These are phyloP conservation scores for Pascua guehoae DNA, from an alignment of 1,284 basidiomycete species.

Conservation along the genomic window DNA sequence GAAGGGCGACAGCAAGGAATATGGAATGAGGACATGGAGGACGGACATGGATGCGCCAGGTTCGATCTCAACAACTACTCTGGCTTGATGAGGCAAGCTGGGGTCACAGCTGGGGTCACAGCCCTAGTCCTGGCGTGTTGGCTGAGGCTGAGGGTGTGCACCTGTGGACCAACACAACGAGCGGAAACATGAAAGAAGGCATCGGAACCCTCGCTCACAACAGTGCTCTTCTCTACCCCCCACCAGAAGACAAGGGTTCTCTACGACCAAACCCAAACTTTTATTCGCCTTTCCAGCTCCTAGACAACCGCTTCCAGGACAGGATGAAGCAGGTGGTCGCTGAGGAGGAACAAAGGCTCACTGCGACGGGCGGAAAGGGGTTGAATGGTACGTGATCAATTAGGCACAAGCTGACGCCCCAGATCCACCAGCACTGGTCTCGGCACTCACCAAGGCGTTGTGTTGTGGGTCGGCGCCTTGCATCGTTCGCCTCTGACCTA, in stretches of 20 bases:
- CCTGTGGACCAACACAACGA: no score
- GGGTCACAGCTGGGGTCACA: no score
- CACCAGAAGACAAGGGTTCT: slow-evolving; percentile 48
- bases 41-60: no score
- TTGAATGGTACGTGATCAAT: slow-evolving; percentile 30
- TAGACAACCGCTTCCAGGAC: slow-evolving; percentile 62
- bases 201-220: neutral
- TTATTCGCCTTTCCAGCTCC: slow-evolving; percentile 68
- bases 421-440: slow-evolving; percentile 68
- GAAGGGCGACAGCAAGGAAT: no score
- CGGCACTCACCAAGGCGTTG: slow-evolving; percentile 80
- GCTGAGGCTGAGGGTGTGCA: no score
- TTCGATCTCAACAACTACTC: no score
- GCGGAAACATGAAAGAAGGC: no score
- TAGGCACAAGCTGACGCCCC: neutral
- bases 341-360: slow-evolving; percentile 59
- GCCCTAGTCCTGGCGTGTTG: no score
- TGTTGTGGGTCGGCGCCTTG: slow-evolving; percentile 62
- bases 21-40: no score
- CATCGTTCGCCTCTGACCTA: neutral
- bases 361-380: slow-evolving; percentile 55
- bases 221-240: slow-evolving; percentile 38
- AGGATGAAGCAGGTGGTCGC: slow-evolving; percentile 63
- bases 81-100: no score
- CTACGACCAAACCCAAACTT: slow-evolving; percentile 60